A percentile compares a stretch with the other conserved stretches of the same genome.
These are phyloP conservation scores for Hemerocallis citrina DNA, from an alignment of 106 monocot species.

Conservation along the genomic window DNA sequence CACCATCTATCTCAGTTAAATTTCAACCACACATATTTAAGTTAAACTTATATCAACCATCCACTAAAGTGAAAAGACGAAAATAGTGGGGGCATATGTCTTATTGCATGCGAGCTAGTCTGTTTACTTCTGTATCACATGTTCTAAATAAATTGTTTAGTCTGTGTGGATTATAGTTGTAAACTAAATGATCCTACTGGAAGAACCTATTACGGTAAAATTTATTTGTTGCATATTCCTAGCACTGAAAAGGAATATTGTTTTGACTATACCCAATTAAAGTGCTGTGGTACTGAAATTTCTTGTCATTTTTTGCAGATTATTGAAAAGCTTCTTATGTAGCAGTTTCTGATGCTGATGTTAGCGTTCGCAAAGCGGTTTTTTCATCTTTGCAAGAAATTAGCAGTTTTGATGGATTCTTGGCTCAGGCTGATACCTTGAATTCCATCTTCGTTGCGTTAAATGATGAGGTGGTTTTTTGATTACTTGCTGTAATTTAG, in stretches of 20 bases:
- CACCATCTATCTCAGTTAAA: no score
- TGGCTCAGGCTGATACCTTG: conserved; percentile 86
- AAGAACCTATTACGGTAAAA: no score
- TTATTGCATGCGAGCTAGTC: no score
- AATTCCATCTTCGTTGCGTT: conserved; percentile 88
- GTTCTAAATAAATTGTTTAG: no score
- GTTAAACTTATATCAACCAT: no score
- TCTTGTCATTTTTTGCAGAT: conserved; percentile 53
- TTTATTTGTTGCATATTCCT: not conserved
- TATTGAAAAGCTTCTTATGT: conserved; percentile 84
- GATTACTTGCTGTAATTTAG: not conserved
- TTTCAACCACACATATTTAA: no score
- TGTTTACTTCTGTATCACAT: no score
- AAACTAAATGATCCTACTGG: no score
- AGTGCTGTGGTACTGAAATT: not conserved
- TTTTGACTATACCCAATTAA: not conserved
- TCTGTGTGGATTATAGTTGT: no score
- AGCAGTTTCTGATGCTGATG: conserved; percentile 93
- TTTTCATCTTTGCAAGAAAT: conserved; percentile 63
- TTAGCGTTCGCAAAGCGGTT: conserved; percentile 69
- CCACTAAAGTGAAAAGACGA: no score
- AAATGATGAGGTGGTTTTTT: conserved; percentile 80
- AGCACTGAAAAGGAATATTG: not conserved
- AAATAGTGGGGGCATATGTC: no score
- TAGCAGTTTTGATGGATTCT: conserved; percentile 79